Evolutionary conservation across 106 monocot genomes (phyloP), one percentile per base, ranked within the genome.

Genomic region (Dioscorea alata): DNA sequence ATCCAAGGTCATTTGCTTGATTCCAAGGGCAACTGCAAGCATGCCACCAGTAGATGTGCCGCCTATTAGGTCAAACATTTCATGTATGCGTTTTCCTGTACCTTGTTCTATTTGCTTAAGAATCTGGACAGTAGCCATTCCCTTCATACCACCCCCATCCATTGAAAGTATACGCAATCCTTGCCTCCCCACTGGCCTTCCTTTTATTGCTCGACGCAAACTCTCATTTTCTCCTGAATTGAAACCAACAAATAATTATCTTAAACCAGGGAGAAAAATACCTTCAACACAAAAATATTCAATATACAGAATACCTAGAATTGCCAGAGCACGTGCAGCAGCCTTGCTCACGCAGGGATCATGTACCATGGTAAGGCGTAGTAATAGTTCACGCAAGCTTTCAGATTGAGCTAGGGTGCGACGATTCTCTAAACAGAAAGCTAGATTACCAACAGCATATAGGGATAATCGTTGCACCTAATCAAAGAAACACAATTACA

Each of bases 101-200:
- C 97, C 93, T 81, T 83, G 65, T 71, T 99, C 97, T 73, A 99
- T 93, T 76, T 93, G 74, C 77, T 85, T 99, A 63, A 99, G 92
- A 34, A 99, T 99, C 69, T 87, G 82, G 13, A 99, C 97, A 54
- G 97, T 99, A 49, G 93, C 90, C 71, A 99, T 64, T 32, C 97
- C 97, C 76, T 99, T 99, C 97, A 99, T 99, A n/a, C 97, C 97
- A 76, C 97, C 97, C 33, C 97, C 97, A 80, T 99, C 97, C 97
- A 99, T 99, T 54, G 90, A 80, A 59, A 99, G 83, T 70, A 99
- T 90, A 13, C 93, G 92, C 50, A 99, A 34, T 28, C 97, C 97
- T 71, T 76, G 78, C 69, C 83, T 99, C 13, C 85, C 83, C 61
- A 93, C 74, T 2, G 74, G 80, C 69, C 61, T 99, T 57, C 87